Evolutionary conservation across 345 rosid genomes (phyloP), one percentile per base, ranked within the genome.

Genomic region (Viola odorata): DNA sequence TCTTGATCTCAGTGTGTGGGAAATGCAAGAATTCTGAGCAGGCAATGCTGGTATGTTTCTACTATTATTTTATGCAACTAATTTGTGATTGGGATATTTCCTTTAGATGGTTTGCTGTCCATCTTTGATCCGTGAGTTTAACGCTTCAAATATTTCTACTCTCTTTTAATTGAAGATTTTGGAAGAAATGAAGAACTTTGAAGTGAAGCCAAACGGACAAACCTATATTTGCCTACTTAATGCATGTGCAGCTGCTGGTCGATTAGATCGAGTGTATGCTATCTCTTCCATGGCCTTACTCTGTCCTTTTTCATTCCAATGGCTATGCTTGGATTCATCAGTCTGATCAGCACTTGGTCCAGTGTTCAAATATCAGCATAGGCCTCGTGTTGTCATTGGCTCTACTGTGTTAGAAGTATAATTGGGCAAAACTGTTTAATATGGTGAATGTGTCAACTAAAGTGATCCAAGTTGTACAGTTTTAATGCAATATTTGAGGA

Each of bases 131-230:
- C 32, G 1, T 23, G 32, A 23, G 32, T 23, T 23, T 23, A 23
- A 23, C 2, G 32, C 32, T 23, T 23, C 32, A 1, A 23, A 23
- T 23, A 23, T 23, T 23, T 41, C 59, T 72, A 67, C 17, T 8
- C 17, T 8, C 52, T 37, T 32, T 65, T 23, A 14, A 3, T 23
- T 53, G 60, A 71, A 94, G 99, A 77, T 94, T 49, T 81, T 76
- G 55, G 97, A 90, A 45, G 99, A 94, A 80, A 90, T 94, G 96
- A 94, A 90, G 88, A 81, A 67, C 59, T 82, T 80, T 57, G 92
- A 82, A 39, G 92, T 94, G 73, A 88, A 94, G 83, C 96, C 99
- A 47, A 90, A 82, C 72, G 95, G 83, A 67, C 96, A 88, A 82
- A 90, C 96, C 47, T 90, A 81, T 74, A 74, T 86, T 53, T 80